Percentiles rank a stretch among this genome's conserved stretches.
These are phyloP conservation scores for Sphaceloma murrayae DNA, from an alignment of 2,329 filamentous ascomycete species.

Conservation along the genomic window DNA sequence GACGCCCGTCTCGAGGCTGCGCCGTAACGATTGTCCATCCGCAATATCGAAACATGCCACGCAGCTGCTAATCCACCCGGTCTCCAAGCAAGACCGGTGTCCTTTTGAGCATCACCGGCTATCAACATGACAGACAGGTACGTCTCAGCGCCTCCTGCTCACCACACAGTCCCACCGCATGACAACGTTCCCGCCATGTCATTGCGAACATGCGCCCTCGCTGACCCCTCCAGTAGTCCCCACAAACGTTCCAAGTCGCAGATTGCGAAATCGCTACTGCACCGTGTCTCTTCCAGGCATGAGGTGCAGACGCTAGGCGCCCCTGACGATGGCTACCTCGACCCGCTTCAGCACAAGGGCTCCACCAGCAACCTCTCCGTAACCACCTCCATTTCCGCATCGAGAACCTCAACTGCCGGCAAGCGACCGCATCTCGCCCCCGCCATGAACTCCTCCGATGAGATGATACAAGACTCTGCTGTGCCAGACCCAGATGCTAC, in stretches of 20 bases:
- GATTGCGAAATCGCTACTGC: slow-evolving; percentile 45
- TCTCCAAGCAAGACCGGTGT: not conserved
- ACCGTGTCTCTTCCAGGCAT: slow-evolving; percentile 42
- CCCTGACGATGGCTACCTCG: slow-evolving; percentile 5
- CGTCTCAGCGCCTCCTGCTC: no score
- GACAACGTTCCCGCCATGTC: no score
- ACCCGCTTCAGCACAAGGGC: not conserved
- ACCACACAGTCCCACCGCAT: no score
- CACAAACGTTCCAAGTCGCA: slow-evolving; percentile 43
- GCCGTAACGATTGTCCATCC: no score
- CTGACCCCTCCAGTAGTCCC: slow-evolving; percentile 16
- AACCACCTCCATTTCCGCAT: slow-evolving; percentile 11
- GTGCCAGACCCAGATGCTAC: slow-evolving; percentile 19
- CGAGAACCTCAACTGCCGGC: not conserved
- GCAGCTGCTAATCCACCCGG: slow-evolving; percentile 14
- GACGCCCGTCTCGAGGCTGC: no score
- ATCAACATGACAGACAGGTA: slow-evolving; percentile 17
- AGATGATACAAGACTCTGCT: slow-evolving; percentile 17
- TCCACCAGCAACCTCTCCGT: slow-evolving; percentile 12
- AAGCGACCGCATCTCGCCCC: slow-evolving; percentile 29
- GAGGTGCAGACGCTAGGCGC: slow-evolving; percentile 29
- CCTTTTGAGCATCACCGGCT: not conserved
- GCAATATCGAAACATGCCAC: slow-evolving; percentile 14
- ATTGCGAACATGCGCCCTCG: not conserved
- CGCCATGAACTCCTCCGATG: slow-evolving; percentile 27